Conservation (phyloP, 1,284 basidiomycete species). For the Ustilago cynodontis region DNA sequence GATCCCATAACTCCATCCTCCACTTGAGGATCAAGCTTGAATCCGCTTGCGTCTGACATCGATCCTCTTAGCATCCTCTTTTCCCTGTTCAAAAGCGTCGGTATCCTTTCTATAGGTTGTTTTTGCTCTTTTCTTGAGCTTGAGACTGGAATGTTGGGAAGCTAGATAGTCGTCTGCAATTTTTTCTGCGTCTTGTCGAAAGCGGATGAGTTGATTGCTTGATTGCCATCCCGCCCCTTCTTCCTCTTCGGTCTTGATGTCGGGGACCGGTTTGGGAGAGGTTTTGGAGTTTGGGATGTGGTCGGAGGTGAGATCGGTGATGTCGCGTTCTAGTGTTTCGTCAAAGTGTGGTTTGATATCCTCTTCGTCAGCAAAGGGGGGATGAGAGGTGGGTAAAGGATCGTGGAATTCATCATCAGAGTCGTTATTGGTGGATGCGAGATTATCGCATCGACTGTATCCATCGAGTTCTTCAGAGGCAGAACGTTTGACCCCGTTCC, state of each 20-base stretch:
- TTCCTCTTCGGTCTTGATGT: slow-evolving; percentile 1
- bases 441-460: slow-evolving; percentile 15
- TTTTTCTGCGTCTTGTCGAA: slow-evolving; percentile 47
- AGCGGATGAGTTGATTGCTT: slow-evolving; percentile 44
- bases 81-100: slow-evolving; percentile 44
- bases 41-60: slow-evolving; percentile 53
- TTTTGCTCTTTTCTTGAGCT: slow-evolving; percentile 37
- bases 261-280: slow-evolving; percentile 6
- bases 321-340: slow-evolving; percentile 30
- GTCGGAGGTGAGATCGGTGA: slow-evolving; percentile 22
- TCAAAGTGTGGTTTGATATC: slow-evolving; percentile 34
- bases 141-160: slow-evolving; percentile 33
- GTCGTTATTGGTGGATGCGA: not conserved
- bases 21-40: no score
- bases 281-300: slow-evolving; percentile 9
- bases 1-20: no score
- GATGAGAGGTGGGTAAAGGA: slow-evolving; percentile 4
- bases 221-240: slow-evolving; percentile 37
- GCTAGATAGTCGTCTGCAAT: slow-evolving; percentile 56
- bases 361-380: not conserved
- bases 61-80: slow-evolving; percentile 47
- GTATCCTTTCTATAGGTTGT: slow-evolving; percentile 33
- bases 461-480: slow-evolving; percentile 11
- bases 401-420: slow-evolving; percentile 17
- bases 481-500: slow-evolving; percentile 26